Base-by-base conservation (phyloP, 176 grass and related monocot genomes). In the Triticum dicoccoides region DNA sequence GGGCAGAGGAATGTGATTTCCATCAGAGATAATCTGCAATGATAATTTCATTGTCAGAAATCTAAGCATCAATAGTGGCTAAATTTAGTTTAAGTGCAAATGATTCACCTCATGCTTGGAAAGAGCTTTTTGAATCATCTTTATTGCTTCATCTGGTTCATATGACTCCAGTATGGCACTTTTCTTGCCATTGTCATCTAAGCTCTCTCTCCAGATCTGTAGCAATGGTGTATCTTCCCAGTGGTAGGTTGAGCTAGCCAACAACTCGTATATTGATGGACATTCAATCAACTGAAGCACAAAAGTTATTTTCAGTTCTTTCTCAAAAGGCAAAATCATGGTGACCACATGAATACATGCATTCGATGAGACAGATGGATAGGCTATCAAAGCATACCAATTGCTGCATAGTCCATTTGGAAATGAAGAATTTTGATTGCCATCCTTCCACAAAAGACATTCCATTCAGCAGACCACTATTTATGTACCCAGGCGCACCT, bases 401-500 rank as follows among this genome's bases (percentile, higher is more conserved):
- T 85, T 96, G 93, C 88, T 98, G 96, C 93, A 98, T 98, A 51
- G 92, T 92, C 96, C 96, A 94, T 77, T 94, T 98, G 78, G 93
- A 92, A 82, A 96, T 94, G 82, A 98, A 98, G 91, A 98, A 98
- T 38, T 89, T 94, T 38, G 86, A 91, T 82, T 96, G 88, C 91
- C 94, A 98, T 76, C 96, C 96, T 94, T 98, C 93, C 23, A 98
- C 93, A 68, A 98, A 96, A 80, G 96, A 98, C 86, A 91, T 94
- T 66, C 96, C 96, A 87, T 98, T 98, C 69, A 98, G 87, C 61
- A 98, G 84, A 76, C 93, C 89, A 77, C 86, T 88, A 84, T 90
- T 98, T 82, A 98, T 94, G 79, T 98, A 98, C 49, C 96, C 93
- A 73, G 96, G 96, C n/a, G 96, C 96, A 88, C 96, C 96, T 98